phyloP scores from a whole-genome alignment of 129 eudicot genomes.

The Pulicaria dysenterica region DNA sequence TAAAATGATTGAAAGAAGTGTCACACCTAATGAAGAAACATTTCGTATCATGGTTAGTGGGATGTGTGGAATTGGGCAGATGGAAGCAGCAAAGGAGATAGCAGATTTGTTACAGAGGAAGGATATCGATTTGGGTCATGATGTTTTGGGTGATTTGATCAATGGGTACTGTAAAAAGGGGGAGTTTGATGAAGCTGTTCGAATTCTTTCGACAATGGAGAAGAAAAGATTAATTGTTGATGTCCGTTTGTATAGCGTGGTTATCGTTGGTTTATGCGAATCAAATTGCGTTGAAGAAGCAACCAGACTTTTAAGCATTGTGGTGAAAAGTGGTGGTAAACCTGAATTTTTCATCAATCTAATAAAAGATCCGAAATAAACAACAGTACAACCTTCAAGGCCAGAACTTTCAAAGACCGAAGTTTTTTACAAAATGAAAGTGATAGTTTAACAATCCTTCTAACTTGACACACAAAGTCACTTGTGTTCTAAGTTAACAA shows the following conservation, averaged over 20 bases:
- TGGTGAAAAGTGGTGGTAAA: slow-evolving; percentile 46
- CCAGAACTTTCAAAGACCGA: slow-evolving; percentile 13
- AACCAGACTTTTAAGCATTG: slow-evolving; percentile 24
- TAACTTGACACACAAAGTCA: slow-evolving; percentile 29
- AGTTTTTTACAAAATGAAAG: slow-evolving; percentile 30
- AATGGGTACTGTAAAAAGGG: slow-evolving; percentile 41
- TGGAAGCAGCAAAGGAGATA: slow-evolving; percentile 38
- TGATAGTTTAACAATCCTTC: slow-evolving; percentile 17
- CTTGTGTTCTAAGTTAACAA: slow-evolving; percentile 24
- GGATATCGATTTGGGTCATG: slow-evolving; percentile 42
- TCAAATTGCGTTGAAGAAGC: slow-evolving; percentile 41
- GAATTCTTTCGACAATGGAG: slow-evolving; percentile 35
- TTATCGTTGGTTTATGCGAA: slow-evolving; percentile 40
- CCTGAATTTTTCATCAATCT: slow-evolving; percentile 19
- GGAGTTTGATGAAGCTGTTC: slow-evolving; percentile 43
- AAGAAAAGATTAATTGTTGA: slow-evolving; percentile 44
- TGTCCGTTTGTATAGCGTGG: slow-evolving; percentile 36
- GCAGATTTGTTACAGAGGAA: slow-evolving; percentile 37
- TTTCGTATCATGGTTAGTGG: slow-evolving; percentile 43
- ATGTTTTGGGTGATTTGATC: slow-evolving; percentile 36
- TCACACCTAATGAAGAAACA: slow-evolving; percentile 41
- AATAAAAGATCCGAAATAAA: slow-evolving; percentile 11
- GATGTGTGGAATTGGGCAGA: slow-evolving; percentile 53
- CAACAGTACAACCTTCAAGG: slow-evolving; percentile 2
- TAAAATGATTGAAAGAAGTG: slow-evolving; percentile 36